Conservation (phyloP, 768 basidiomycete species). For the Xanthoconium stramineum region DNA sequence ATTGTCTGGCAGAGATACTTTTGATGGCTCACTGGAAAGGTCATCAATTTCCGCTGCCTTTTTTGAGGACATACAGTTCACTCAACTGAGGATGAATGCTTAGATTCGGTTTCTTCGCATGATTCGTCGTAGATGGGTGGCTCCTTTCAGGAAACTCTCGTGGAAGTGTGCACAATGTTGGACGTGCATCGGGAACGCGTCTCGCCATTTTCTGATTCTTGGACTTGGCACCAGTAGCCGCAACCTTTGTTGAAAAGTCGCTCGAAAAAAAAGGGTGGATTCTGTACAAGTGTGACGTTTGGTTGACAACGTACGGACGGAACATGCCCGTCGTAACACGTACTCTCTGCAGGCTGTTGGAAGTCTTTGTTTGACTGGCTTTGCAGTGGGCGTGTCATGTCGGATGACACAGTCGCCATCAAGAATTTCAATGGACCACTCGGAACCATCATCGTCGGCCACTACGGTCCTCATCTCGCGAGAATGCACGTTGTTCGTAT, state of each 20-base stretch:
- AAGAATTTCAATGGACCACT: constrained; percentile 32
- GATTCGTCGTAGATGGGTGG: not conserved
- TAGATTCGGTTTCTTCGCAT: not conserved
- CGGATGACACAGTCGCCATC: constrained; percentile 21
- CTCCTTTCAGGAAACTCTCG: not conserved
- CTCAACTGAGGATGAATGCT: constrained; percentile 12
- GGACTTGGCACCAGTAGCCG: not conserved
- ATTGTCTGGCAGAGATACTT: not conserved
- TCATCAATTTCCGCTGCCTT: not conserved
- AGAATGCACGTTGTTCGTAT: constrained; percentile 2
- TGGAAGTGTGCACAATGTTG: not conserved
- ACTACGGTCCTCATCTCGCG: constrained; percentile 13
- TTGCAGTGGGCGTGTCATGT: constrained; percentile 3
- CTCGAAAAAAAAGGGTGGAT: constrained; percentile 16
- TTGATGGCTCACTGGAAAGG: constrained; percentile 1
- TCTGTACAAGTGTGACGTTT: constrained; percentile 9
- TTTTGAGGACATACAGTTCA: not conserved
- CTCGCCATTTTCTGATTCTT: not conserved
- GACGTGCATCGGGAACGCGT: not conserved
- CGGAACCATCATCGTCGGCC: constrained; percentile 19
- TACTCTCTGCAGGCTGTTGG: constrained; percentile 12
- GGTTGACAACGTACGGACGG: constrained; percentile 10
- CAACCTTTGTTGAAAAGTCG: constrained; percentile 10
- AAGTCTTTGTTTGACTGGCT: constrained; percentile 20
- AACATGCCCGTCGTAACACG: constrained; percentile 11